phyloP scores from a whole-genome alignment of 768 basidiomycete genomes.

The Cystobasidiopsis lactophilus region DNA sequence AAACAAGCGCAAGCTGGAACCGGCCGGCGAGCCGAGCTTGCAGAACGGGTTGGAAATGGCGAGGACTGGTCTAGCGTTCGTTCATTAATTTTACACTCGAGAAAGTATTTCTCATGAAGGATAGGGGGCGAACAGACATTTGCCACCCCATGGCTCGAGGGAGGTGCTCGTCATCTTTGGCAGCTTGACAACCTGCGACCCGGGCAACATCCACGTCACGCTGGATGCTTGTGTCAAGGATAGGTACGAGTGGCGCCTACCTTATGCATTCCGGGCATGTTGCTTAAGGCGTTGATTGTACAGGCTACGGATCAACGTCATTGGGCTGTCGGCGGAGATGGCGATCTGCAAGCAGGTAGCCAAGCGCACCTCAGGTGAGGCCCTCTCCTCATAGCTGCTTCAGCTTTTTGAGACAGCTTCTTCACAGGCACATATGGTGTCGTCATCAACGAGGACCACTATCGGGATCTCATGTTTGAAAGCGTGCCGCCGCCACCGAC shows the following conservation, averaged over 20 bases:
- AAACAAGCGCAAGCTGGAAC: conserved; percentile 71
- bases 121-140: conserved; percentile 40
- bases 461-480: conserved; percentile 86
- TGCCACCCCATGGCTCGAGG: conserved; percentile 90
- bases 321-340: conserved; percentile 92
- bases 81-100: background rate
- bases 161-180: conserved; percentile 89
- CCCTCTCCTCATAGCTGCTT: conserved; percentile 2
- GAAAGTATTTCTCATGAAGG: background rate
- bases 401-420: conserved; percentile 9
- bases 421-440: conserved; percentile 56
- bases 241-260: conserved; percentile 4
- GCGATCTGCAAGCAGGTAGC: conserved; percentile 85
- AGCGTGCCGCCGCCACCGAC: conserved; percentile 74
- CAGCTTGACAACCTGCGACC: conserved; percentile 87
- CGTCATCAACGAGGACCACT: conserved; percentile 94
- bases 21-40: conserved; percentile 75
- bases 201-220: conserved; percentile 85
- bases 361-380: conserved; percentile 66
- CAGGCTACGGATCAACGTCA: conserved; percentile 74
- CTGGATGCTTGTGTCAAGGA: conserved; percentile 61
- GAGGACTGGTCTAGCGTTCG: conserved; percentile 68
- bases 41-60: conserved; percentile 99
- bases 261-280: background rate
- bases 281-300: too few species aligned